These are phyloP conservation scores for Solanum hybrid DNA, from an alignment of 305 asterid genomes.

Conservation along the genomic window DNA sequence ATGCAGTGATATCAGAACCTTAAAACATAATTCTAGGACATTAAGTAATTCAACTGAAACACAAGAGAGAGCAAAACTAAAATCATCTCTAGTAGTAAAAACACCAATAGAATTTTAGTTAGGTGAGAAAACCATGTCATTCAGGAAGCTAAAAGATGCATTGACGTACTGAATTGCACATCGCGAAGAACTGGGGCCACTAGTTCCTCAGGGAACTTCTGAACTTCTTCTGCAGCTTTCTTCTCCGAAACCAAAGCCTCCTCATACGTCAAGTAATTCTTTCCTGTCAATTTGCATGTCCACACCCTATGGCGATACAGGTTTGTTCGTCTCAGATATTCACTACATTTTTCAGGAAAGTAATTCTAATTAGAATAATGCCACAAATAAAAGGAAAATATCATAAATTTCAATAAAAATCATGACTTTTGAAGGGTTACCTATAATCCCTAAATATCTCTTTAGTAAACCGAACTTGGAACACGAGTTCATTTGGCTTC, in stretches of 20 bases:
- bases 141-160: background rate
- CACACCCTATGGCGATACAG: slow-evolving; percentile 65
- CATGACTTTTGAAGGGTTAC: slow-evolving; percentile 19
- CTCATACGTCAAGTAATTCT: slow-evolving; percentile 72
- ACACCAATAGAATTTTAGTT: background rate
- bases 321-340: slow-evolving; percentile 68
- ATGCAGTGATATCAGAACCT: background rate
- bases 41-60: background rate
- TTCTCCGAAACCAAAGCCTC: slow-evolving; percentile 87
- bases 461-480: slow-evolving; percentile 71
- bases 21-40: background rate
- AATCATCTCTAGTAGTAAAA: background rate
- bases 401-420: background rate
- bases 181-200: slow-evolving; percentile 59
- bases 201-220: slow-evolving; percentile 52
- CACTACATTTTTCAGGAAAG: slow-evolving; percentile 31
- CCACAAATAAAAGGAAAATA: background rate
- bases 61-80: background rate
- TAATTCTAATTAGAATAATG: background rate
- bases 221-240: slow-evolving; percentile 48
- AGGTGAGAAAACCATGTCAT: background rate
- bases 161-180: slow-evolving; percentile 68
- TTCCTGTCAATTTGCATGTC: slow-evolving; percentile 95
- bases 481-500: slow-evolving; percentile 65
- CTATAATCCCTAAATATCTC: slow-evolving; percentile 78